These are phyloP conservation scores for Penicillium dipodomyicola DNA, from an alignment of 495 filamentous ascomycete genomes.

Conservation along the genomic window DNA sequence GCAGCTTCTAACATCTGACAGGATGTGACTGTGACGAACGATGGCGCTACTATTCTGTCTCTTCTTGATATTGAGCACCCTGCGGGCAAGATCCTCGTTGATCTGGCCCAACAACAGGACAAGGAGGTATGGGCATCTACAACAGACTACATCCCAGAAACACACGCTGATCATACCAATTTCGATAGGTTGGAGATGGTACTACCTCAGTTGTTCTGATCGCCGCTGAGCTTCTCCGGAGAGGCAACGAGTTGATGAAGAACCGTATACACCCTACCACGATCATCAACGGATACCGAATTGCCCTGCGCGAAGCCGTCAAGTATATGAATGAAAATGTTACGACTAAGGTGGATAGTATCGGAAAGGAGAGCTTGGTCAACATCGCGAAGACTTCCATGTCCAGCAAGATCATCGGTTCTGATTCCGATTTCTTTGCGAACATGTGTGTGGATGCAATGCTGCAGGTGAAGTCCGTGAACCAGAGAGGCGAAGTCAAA, in stretches of 20 bases:
- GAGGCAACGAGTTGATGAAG: slow-evolving; percentile 97
- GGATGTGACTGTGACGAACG: slow-evolving; percentile 99
- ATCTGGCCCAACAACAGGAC: slow-evolving; percentile 97
- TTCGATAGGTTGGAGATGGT: slow-evolving; percentile 78
- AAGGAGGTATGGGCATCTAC: slow-evolving; percentile 64
- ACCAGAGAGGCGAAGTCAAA: slow-evolving; percentile 85
- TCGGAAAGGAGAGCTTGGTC: slow-evolving; percentile 84
- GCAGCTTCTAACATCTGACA: slow-evolving; percentile 39
- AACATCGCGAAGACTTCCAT: slow-evolving; percentile 99
- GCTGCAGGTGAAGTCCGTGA: slow-evolving; percentile 87
- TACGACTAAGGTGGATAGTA: slow-evolving; percentile 85
- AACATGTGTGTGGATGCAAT: slow-evolving; percentile 97
- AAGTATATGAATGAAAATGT: slow-evolving; percentile 99
- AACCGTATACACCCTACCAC: slow-evolving; percentile 99
- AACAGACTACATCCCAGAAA: neutral
- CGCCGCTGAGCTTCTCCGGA: slow-evolving; percentile 88
- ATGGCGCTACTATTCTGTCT: slow-evolving; percentile 93
- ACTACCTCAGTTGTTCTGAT: slow-evolving; percentile 98
- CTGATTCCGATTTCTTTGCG: slow-evolving; percentile 94
- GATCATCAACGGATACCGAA: slow-evolving; percentile 96
- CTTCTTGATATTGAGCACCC: slow-evolving; percentile 96
- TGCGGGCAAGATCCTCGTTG: slow-evolving; percentile 96
- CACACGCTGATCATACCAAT: slow-evolving; percentile 5
- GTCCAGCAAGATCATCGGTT: slow-evolving; percentile 97
- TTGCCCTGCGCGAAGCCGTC: slow-evolving; percentile 93